phyloP scores from a whole-genome alignment of 2,329 filamentous ascomycete species.

The Xylaria hypoxylon region DNA sequence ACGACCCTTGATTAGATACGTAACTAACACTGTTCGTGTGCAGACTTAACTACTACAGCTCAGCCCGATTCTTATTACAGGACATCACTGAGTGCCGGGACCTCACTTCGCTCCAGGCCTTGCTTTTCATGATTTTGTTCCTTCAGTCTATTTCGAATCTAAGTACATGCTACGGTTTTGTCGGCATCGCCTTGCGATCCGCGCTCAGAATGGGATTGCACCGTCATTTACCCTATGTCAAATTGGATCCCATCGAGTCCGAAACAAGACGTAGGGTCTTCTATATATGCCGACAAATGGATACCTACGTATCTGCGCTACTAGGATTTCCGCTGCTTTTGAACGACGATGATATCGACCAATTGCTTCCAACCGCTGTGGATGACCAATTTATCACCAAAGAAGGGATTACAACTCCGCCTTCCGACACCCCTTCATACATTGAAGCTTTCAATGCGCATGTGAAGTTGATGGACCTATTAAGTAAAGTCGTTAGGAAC shows the following conservation, averaged over 20 bases:
- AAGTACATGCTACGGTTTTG: conserved; percentile 82
- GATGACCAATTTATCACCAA: conserved; percentile 76
- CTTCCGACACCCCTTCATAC: conserved; percentile 67
- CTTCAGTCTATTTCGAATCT: conserved; percentile 83
- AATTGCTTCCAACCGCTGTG: conserved; percentile 72
- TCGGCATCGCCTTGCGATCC: conserved; percentile 80
- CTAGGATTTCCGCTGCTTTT: conserved; percentile 74
- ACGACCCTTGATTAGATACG: background rate
- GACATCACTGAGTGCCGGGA: conserved; percentile 78
- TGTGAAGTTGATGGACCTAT: conserved; percentile 71
- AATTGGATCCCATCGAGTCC: conserved; percentile 71
- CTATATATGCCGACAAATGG: conserved; percentile 76
- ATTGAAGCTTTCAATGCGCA: conserved; percentile 76
- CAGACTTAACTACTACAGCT: conserved; percentile 80
- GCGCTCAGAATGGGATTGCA: conserved; percentile 83
- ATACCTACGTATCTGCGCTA: conserved; percentile 75
- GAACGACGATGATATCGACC: conserved; percentile 73
- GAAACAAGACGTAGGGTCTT: conserved; percentile 74
- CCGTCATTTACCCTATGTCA: conserved; percentile 74
- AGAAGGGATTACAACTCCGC: conserved; percentile 66
- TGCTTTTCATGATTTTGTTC: conserved; percentile 84
- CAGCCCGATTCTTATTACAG: conserved; percentile 72
- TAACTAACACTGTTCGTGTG: conserved; percentile 42
- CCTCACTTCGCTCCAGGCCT: conserved; percentile 77
- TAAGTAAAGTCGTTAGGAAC: conserved; percentile 72